These are phyloP conservation scores for Plasmodium ovale DNA, from an alignment of 169 alveolate species.

Conservation along the genomic window DNA sequence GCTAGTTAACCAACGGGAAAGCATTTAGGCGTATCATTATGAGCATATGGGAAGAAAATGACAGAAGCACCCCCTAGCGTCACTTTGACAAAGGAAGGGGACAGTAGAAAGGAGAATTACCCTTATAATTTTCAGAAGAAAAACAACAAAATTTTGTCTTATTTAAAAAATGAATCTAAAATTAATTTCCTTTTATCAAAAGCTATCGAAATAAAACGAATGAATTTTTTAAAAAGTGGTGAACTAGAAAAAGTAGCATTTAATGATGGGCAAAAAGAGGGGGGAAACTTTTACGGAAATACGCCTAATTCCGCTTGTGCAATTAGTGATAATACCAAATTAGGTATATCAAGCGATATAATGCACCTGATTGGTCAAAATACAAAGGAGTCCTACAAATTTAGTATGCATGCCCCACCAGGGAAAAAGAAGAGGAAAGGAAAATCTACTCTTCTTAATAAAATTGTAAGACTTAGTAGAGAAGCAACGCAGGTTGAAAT, in stretches of 20 bases:
- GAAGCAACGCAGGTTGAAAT: too few species aligned
- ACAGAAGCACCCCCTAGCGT: slow-evolving; percentile 5
- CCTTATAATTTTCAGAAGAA: slow-evolving; percentile 15
- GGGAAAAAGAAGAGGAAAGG: slow-evolving; percentile 54
- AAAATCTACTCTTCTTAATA: slow-evolving; percentile 35
- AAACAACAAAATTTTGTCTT: slow-evolving; percentile 52
- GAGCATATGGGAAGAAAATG: too few species aligned
- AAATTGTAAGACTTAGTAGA: slow-evolving; percentile 7
- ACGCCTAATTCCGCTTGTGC: background rate
- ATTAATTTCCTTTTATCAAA: slow-evolving; percentile 27
- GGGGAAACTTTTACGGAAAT: background rate
- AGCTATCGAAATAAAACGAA: slow-evolving; percentile 7
- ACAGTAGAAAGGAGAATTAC: background rate
- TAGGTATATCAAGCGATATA: background rate
- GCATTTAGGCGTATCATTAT: too few species aligned
- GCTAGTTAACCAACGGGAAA: too few species aligned
- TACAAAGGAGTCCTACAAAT: background rate
- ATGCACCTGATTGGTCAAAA: background rate
- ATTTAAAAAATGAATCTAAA: slow-evolving; percentile 68
- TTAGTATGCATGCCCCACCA: slow-evolving; percentile 26
- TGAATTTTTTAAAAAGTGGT: background rate
- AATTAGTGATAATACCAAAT: background rate
- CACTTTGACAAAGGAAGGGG: background rate
- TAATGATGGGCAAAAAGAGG: background rate
- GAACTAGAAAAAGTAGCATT: background rate